A percentile compares a stretch with the other conserved stretches of the same genome.
phyloP scores from a whole-genome alignment of 2,329 filamentous ascomycete genomes.

The Fusarium secorum region DNA sequence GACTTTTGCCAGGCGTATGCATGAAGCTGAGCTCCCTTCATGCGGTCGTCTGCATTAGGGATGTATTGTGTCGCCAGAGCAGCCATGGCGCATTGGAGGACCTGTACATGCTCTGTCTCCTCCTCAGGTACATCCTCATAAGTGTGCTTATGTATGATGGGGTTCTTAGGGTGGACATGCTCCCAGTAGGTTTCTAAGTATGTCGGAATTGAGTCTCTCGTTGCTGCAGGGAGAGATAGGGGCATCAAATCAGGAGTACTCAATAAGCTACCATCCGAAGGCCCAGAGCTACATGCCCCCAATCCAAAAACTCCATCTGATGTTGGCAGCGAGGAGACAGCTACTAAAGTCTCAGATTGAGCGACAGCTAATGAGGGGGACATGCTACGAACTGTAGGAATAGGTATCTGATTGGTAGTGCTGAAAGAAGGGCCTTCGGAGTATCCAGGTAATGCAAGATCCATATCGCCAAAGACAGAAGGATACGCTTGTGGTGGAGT shows the following conservation, averaged over 20 bases:
- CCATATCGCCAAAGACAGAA: constrained; percentile 45
- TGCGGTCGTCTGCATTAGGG: constrained; percentile 57
- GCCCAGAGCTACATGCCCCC: constrained; percentile 51
- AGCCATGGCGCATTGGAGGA: constrained; percentile 63
- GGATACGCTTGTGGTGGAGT: constrained; percentile 46
- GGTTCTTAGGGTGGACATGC: constrained; percentile 56
- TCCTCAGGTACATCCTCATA: constrained; percentile 49
- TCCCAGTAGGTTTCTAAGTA: constrained; percentile 65
- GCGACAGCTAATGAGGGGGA: constrained; percentile 57
- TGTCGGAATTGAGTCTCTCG: constrained; percentile 55
- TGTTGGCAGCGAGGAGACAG: constrained; percentile 52
- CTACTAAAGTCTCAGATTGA: constrained; percentile 60
- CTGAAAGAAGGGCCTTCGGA: constrained; percentile 49
- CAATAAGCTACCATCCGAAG: constrained; percentile 51
- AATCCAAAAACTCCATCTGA: constrained; percentile 46
- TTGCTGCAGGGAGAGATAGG: constrained; percentile 49
- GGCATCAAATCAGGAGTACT: constrained; percentile 38
- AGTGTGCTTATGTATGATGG: constrained; percentile 59
- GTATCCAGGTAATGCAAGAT: constrained; percentile 48
- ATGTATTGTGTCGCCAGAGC: constrained; percentile 64
- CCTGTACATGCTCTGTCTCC: constrained; percentile 49
- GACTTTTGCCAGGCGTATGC: constrained; percentile 59
- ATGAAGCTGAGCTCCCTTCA: constrained; percentile 59
- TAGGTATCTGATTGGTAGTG: constrained; percentile 48
- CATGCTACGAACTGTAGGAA: constrained; percentile 58